phyloP scores from a whole-genome alignment of 225 moss, liverwort and hornwort species.

The Ulota crispa region DNA sequence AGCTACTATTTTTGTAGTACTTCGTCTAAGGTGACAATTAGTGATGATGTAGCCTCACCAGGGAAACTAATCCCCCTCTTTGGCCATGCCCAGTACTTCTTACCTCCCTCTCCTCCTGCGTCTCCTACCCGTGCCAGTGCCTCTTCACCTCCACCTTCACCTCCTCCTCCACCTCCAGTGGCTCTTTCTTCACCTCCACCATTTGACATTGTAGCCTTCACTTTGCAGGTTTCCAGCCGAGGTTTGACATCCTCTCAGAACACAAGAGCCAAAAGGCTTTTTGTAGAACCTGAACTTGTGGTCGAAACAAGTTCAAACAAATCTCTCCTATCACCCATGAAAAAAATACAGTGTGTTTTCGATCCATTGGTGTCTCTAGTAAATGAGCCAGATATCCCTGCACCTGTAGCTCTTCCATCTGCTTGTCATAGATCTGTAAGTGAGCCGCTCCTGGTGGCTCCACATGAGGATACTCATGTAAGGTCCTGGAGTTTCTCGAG shows the following conservation, averaged over 20 bases:
- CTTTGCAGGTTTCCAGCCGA: neutral
- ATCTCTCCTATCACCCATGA: neutral
- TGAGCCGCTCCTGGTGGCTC: constrained; percentile 13
- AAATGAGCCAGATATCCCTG: neutral
- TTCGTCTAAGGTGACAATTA: constrained; percentile 8
- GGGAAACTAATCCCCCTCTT: constrained; percentile 52
- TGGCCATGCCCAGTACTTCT: constrained; percentile 54
- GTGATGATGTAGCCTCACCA: constrained; percentile 14
- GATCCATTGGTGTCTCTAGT: constrained; percentile 9
- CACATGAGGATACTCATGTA: neutral
- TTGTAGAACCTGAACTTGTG: constrained; percentile 6
- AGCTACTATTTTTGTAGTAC: constrained; percentile 15
- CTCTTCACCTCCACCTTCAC: constrained; percentile 1
- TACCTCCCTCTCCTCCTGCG: constrained; percentile 73
- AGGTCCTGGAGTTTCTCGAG: constrained; percentile 31
- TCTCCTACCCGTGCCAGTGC: constrained; percentile 21
- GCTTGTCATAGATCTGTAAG: constrained; percentile 20
- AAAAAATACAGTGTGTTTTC: neutral
- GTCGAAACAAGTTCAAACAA: neutral
- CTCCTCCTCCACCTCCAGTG: neutral
- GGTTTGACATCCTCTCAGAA: constrained; percentile 12
- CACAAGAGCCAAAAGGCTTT: constrained; percentile 28
- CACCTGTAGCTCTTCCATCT: neutral
- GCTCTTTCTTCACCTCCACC: constrained; percentile 6
- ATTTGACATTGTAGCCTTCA: neutral